Percentiles rank a stretch among this genome's conserved stretches.
These are phyloP conservation scores for Phialemoniopsis sp. DNA, from an alignment of 2,329 filamentous ascomycete genomes.

Conservation along the genomic window DNA sequence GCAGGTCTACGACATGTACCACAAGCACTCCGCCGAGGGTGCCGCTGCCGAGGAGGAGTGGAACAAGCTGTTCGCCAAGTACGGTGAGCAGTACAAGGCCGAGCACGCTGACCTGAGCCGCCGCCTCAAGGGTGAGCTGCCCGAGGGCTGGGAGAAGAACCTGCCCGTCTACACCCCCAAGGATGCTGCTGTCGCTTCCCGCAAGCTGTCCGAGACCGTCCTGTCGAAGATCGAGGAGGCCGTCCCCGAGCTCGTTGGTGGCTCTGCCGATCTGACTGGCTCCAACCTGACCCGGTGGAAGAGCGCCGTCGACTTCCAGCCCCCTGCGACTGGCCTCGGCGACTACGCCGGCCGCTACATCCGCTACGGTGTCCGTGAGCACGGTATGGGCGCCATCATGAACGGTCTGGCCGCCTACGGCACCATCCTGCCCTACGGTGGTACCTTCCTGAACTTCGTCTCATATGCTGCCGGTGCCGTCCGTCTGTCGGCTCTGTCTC, in stretches of 20 bases:
- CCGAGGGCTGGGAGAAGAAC: constrained; percentile 93
- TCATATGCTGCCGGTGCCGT: constrained; percentile 95
- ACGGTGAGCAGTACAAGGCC: constrained; percentile 70
- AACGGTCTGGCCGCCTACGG: constrained; percentile 96
- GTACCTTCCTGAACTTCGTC: constrained; percentile 99
- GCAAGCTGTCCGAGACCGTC: constrained; percentile 94
- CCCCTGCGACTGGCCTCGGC: constrained; percentile 78
- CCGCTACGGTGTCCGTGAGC: constrained; percentile 88
- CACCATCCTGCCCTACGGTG: constrained; percentile 86
- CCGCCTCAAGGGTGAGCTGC: constrained; percentile 77
- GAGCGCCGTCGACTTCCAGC: constrained; percentile 95
- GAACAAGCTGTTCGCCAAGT: constrained; percentile 90
- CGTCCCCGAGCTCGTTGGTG: constrained; percentile 88
- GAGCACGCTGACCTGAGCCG: constrained; percentile 79
- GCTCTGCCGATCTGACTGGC: constrained; percentile 95
- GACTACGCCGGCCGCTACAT: constrained; percentile 82
- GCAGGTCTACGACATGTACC: constrained; percentile 88
- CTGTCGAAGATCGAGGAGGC: constrained; percentile 80
- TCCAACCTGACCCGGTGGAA: constrained; percentile 99
- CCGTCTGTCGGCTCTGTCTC: constrained; percentile 88
- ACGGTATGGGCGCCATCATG: constrained; percentile 88
- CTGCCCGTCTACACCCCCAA: constrained; percentile 86
- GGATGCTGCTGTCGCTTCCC: constrained; percentile 82
- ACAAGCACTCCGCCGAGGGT: constrained; percentile 80
- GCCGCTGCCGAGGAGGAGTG: constrained; percentile 90